Evolutionary conservation across 495 filamentous ascomycete genomes (phyloP).

Genomic region (Podospora sp.): DNA sequence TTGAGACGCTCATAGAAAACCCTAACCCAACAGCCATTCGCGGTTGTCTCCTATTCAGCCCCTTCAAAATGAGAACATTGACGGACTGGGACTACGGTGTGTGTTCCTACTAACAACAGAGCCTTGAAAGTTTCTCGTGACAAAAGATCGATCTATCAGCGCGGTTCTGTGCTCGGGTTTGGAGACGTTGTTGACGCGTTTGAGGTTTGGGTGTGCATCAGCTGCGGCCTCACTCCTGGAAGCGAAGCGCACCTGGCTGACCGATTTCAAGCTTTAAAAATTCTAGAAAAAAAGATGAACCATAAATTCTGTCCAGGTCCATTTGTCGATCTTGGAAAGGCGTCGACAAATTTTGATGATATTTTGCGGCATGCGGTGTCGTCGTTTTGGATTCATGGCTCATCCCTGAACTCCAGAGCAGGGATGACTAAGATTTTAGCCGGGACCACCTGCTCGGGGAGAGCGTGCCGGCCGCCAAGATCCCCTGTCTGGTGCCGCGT

Average conservation of each 20-base stretch:
- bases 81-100: no score
- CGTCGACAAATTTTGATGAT: no score
- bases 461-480: slow-evolving; percentile 8
- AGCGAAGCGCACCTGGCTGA: no score
- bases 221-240: neutral
- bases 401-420: neutral
- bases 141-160: neutral
- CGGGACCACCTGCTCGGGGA: neutral
- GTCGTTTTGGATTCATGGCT: neutral
- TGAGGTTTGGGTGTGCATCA: neutral
- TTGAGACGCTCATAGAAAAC: neutral
- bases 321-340: no score
- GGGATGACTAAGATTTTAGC: slow-evolving; percentile 13
- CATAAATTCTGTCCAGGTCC: no score
- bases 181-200: neutral
- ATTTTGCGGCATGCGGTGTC: no score
- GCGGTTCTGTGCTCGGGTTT: neutral
- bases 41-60: no score
- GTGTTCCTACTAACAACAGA: no score
- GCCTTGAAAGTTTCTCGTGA: no score
- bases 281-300: no score
- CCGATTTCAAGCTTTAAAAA: no score
- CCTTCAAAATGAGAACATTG: no score
- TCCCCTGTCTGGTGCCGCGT: slow-evolving; percentile 19
- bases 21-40: neutral